Base-by-base conservation (phyloP, 306 rosid species). In the Begonia masoniana region DNA sequence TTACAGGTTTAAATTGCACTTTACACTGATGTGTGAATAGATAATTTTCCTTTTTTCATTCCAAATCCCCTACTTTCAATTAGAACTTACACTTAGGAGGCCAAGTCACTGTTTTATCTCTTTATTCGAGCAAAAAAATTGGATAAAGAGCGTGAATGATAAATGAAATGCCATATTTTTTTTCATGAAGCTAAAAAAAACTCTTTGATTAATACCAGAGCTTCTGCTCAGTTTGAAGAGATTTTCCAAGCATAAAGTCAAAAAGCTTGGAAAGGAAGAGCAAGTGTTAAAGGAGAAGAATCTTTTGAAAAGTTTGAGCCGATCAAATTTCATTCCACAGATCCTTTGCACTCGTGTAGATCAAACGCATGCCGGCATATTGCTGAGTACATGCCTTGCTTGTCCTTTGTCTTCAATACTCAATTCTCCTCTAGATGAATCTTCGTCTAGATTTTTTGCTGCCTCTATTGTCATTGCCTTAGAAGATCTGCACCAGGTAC, bases 331-430 rank as follows among this genome's bases (percentile, higher is more conserved):
- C 55, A 66, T 86, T 66, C 99, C 99, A 4, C 74, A 77, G 75
- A 72, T 91, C 61, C 79, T 91, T 53, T 68, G 83, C 69, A 83
- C 95, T 54, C 73, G 71, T 74, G 80, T 82, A 45, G 93, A 86
- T 63, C 80, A 62, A 71, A 45, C 63, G 41, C 68, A 79, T 74
- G 95, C 87, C 54, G 96, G 77, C 66, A 75, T 91, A 66, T 66
- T 91, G 66, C 72, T 86, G 42, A 75, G 75, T 61, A 79, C 99
- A 49, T 60, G 60, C 62, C 91, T 91, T 55, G 83, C 88, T 67
- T 86, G 99, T 68, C 79, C 99, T 60, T 68, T 91, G 80, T 75
- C 88, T 65, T 81, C 81, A 50, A 75, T 86, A 63, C 94, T 91
- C 51, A 65, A 69, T 59, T 68, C 77, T 56, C 94, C 96, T 62